phyloP scores from a whole-genome alignment of 192 early-diverging fungal genomes.

The Rhizoclosmatium globosum region DNA sequence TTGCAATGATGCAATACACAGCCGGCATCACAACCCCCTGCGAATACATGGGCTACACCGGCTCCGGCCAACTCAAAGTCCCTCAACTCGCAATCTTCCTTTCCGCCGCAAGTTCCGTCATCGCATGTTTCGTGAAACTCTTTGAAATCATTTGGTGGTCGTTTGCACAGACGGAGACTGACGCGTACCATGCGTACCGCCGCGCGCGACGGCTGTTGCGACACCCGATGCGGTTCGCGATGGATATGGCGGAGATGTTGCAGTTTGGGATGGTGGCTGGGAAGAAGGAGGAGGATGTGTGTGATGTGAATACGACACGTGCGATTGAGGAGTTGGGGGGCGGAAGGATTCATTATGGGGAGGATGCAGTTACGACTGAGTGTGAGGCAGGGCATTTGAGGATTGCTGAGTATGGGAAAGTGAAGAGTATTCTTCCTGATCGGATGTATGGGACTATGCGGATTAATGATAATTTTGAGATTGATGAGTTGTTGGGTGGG shows the following conservation, averaged over 20 bases:
- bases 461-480: neutral
- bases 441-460: conserved; percentile 22
- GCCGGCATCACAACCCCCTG: neutral
- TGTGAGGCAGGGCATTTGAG: conserved; percentile 17
- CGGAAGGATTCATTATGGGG: conserved; percentile 30
- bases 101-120: neutral
- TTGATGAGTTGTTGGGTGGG: conserved; percentile 11
- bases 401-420: conserved; percentile 35
- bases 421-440: conserved; percentile 1
- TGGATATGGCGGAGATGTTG: conserved; percentile 32
- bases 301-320: conserved; percentile 13
- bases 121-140: conserved; percentile 18
- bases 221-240: conserved; percentile 32
- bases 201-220: conserved; percentile 21
- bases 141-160: conserved; percentile 38
- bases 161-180: conserved; percentile 5
- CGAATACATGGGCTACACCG: conserved; percentile 24
- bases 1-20: conserved; percentile 22
- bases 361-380: conserved; percentile 8
- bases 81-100: conserved; percentile 13
- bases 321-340: conserved; percentile 30
- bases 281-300: conserved; percentile 10
- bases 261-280: conserved; percentile 7
- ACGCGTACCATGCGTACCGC: conserved; percentile 10
- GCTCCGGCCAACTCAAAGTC: conserved; percentile 10